Conservation (phyloP, 2,329 filamentous ascomycete species). For the Thielaviopsis cerberus region DNA sequence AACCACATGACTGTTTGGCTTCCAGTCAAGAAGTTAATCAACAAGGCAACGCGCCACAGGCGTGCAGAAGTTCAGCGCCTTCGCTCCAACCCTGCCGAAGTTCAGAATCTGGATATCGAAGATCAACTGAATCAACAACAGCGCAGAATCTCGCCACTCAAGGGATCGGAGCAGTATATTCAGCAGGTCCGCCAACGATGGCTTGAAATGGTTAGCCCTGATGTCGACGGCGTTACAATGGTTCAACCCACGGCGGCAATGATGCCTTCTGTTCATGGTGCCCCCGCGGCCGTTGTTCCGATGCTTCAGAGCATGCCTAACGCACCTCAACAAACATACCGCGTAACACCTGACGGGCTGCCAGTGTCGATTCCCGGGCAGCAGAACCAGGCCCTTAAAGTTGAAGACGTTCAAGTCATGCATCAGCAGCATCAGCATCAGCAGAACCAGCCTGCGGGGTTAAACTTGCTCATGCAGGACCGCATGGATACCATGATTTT, state of each 20-base stretch:
- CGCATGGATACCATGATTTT: constrained; percentile 7
- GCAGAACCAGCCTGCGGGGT: neutral
- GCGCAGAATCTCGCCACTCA: constrained; percentile 29
- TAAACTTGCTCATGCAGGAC: constrained; percentile 10
- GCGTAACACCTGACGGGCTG: neutral
- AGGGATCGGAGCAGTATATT: constrained; percentile 26
- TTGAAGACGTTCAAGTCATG: neutral
- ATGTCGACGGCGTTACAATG: neutral
- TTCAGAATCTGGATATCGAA: constrained; percentile 28
- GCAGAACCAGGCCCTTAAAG: neutral
- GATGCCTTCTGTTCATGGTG: neutral
- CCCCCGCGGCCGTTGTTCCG: neutral
- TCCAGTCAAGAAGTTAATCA: constrained; percentile 34
- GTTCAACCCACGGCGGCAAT: neutral
- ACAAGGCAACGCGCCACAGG: constrained; percentile 33
- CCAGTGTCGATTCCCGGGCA: neutral
- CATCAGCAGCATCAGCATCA: neutral
- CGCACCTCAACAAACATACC: neutral
- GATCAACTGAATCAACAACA: constrained; percentile 27
- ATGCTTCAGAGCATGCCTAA: neutral
- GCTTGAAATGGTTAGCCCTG: constrained; percentile 28
- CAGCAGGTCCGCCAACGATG: constrained; percentile 31
- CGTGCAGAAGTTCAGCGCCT: constrained; percentile 32
- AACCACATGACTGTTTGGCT: constrained; percentile 32
- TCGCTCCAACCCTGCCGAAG: constrained; percentile 28